phyloP scores from a whole-genome alignment of 106 monocot species.

The Phalaenopsis equestris region DNA sequence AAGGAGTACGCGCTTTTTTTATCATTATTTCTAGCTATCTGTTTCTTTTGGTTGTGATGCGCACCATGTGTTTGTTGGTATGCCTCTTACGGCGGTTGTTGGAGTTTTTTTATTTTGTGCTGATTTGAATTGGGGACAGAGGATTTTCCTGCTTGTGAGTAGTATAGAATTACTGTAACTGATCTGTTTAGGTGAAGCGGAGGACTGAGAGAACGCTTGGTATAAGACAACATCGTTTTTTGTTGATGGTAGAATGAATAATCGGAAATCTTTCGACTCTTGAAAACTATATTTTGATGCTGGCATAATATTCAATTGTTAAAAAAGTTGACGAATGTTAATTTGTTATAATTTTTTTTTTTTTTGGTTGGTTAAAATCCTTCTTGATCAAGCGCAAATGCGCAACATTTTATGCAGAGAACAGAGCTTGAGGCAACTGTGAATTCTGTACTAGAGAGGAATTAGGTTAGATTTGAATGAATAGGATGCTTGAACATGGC shows the following conservation, averaged over 20 bases:
- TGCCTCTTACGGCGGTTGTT: conserved; percentile 4
- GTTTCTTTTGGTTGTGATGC: background rate
- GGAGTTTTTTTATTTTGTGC: background rate
- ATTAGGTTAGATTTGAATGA: background rate
- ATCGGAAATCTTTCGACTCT: background rate
- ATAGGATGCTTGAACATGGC: background rate
- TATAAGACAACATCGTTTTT: background rate
- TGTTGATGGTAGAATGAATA: background rate
- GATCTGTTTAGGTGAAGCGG: background rate
- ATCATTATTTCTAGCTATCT: background rate
- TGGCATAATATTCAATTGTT: background rate
- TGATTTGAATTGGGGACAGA: background rate
- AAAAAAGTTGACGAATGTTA: background rate
- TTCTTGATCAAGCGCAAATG: background rate
- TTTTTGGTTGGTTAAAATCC: background rate
- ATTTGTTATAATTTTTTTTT: background rate
- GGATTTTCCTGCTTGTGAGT: background rate
- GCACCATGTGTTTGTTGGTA: conserved; percentile 11
- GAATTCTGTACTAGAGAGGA: background rate
- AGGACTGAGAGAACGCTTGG: background rate
- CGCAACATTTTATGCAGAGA: background rate
- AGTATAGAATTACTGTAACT: background rate
- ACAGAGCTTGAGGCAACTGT: background rate
- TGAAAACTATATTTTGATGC: too few species aligned
- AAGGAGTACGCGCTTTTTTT: conserved; percentile 41